Base-by-base conservation (phyloP, 257 asterid species). In the Dorcoceras hygrometricum region DNA sequence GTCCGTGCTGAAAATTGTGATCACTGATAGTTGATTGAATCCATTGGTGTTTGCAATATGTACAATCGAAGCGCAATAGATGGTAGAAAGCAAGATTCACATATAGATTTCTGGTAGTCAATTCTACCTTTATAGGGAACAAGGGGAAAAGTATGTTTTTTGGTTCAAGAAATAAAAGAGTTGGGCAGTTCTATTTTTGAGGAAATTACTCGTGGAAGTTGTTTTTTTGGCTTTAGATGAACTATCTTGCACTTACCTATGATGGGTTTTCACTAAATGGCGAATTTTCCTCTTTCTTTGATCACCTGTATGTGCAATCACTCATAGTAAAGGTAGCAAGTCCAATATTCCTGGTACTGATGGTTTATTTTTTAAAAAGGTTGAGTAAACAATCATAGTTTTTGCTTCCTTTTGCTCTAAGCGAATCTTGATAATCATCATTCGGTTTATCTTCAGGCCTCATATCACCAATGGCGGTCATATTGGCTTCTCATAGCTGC, bases 401-500 rank as follows among this genome's bases (percentile, higher is more conserved):
- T 55, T 19, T n/a, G 54, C 43, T 19, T 16, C 22, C 31, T 6
- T 61, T 31, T 18, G 14, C 28, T 8, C 4, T 39, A n/a, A 9
- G 16, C 25, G n/a, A 29, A 23, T 59, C 24, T 27, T 28, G 54
- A 20, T 67, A 31, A 23, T 51, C 28, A 39, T 23, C 23, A 2
- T 51, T 55, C 71, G 25, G 22, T 32, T 69, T 23, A 27, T 71
- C 27, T 72, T 67, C 79, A 77, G 95, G 88, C 57, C 46, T 50
- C 62, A 39, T 27, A 50, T 43, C 69, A 60, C 26, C 39, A 71
- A 87, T 91, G 96, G 88, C 86, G 66, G 86, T 85, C 64, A 79
- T 83, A 65, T 80, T 89, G 73, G 95, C 95, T 78, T 87, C 92
- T 8, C 77, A 78, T 57, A 80, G 89, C 80, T 82, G 86, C 62